Evolutionary conservation across 805 yeast genomes (phyloP).

Genomic region (Maudiozyma turicensis): DNA sequence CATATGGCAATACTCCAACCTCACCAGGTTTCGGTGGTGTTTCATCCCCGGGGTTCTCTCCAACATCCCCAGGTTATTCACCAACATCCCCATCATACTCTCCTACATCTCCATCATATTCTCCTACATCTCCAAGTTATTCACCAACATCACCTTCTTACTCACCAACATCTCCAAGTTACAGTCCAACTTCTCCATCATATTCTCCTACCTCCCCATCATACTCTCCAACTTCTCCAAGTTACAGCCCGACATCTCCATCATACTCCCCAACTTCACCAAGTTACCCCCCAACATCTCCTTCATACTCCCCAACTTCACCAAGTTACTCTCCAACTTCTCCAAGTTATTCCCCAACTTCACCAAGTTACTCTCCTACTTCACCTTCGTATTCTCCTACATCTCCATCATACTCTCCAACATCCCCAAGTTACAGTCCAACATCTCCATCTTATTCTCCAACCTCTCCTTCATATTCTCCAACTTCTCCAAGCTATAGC

Average conservation of each 20-base stretch:
- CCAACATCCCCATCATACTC: constrained; percentile 78
- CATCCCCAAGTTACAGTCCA: constrained; percentile 57
- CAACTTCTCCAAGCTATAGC: constrained; percentile 61
- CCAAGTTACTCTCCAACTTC: constrained; percentile 69
- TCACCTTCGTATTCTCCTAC: constrained; percentile 70
- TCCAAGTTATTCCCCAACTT: constrained; percentile 53
- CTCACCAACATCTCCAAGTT: constrained; percentile 63
- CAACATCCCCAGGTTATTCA: constrained; percentile 67
- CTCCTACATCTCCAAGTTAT: constrained; percentile 63
- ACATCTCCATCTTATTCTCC: constrained; percentile 57
- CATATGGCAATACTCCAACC: constrained; percentile 44
- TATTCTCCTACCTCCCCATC: constrained; percentile 65
- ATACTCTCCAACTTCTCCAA: constrained; percentile 71
- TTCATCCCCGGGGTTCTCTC: constrained; percentile 60
- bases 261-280: constrained; percentile 73
- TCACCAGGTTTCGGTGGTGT: constrained; percentile 50
- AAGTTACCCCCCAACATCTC: constrained; percentile 61
- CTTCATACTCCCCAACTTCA: constrained; percentile 58
- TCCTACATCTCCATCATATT: constrained; percentile 71
- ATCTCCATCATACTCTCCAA: constrained; percentile 62
- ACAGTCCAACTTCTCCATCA: constrained; percentile 69
- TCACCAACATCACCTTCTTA: constrained; percentile 75
- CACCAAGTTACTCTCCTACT: constrained; percentile 56
- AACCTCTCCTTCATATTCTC: constrained; percentile 61
- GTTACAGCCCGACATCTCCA: constrained; percentile 76